Conservation (phyloP, 1,284 basidiomycete species). For the Meripilus lineatus region DNA sequence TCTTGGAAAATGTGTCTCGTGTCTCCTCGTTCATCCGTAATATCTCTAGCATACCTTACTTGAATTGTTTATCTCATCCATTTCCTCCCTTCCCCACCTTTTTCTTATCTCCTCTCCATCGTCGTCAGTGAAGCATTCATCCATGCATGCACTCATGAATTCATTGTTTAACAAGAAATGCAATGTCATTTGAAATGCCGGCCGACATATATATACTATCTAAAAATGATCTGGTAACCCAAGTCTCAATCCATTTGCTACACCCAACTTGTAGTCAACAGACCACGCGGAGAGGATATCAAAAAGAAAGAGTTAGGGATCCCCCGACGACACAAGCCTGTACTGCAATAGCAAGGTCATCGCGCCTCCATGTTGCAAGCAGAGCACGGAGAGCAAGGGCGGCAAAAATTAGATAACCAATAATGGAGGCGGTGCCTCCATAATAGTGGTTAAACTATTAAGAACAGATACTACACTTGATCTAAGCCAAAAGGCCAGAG, state of each 20-base stretch:
- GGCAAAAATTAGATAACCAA: constrained; percentile 25
- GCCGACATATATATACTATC: too few species aligned
- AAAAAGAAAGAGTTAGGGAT: constrained; percentile 11
- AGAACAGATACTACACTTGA: constrained; percentile 96
- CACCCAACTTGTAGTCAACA: constrained; percentile 5
- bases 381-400: constrained; percentile 17
- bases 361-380: constrained; percentile 18
- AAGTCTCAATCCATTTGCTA: constrained; percentile 11
- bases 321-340: constrained; percentile 21
- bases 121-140: too few species aligned
- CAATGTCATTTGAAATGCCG: not conserved
- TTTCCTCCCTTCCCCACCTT: too few species aligned
- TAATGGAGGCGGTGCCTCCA: constrained; percentile 29
- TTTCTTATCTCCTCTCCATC: too few species aligned
- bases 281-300: constrained; percentile 8
- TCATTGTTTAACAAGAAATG: not conserved
- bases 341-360: constrained; percentile 21
- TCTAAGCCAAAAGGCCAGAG: constrained; percentile 96
- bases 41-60: too few species aligned
- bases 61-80: too few species aligned
- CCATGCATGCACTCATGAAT: not conserved
- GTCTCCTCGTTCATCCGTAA: too few species aligned
- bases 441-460: constrained; percentile 80
- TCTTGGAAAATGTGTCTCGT: too few species aligned
- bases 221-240: too few species aligned